A percentile compares a stretch with the other conserved stretches of the same genome.
Conservation (phyloP, 2,329 filamentous ascomycete genomes). For the Ceratocystis diversiconidia region DNA sequence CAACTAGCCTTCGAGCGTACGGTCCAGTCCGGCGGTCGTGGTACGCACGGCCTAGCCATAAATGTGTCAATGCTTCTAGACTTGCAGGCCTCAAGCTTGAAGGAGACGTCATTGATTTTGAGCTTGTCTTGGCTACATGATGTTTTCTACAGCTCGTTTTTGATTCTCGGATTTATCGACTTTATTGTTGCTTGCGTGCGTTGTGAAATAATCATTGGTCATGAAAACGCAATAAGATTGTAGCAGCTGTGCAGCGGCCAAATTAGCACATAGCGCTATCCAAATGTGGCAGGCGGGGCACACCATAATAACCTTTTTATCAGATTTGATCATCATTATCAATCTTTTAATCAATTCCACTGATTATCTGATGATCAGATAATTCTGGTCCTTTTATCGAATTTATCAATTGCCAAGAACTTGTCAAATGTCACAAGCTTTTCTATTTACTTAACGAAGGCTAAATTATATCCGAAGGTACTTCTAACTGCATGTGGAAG, state of each 20-base stretch:
- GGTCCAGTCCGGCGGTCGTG: no score
- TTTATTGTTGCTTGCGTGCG: not conserved
- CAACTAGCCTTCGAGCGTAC: no score
- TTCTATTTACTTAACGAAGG: not conserved
- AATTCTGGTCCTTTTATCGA: slow-evolving; percentile 2
- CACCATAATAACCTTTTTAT: not conserved
- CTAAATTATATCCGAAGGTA: not conserved
- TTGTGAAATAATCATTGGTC: not conserved
- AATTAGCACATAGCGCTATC: not conserved
- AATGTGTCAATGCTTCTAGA: not conserved
- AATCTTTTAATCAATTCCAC: slow-evolving; percentile 6
- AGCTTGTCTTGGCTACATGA: not conserved
- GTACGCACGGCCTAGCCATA: not conserved
- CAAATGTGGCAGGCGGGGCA: not conserved
- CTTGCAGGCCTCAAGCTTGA: not conserved
- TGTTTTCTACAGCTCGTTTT: not conserved
- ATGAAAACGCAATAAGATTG: not conserved
- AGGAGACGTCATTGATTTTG: not conserved
- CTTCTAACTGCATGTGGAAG: not conserved
- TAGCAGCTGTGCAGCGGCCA: not conserved
- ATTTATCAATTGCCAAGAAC: slow-evolving; percentile 3
- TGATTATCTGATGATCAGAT: slow-evolving; percentile 15
- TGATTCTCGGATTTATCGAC: not conserved
- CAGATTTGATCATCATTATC: not conserved
- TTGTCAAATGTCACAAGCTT: not conserved